Evolutionary conservation across 2,329 filamentous ascomycete species (phyloP).

Genomic region (Helotiales sp.): DNA sequence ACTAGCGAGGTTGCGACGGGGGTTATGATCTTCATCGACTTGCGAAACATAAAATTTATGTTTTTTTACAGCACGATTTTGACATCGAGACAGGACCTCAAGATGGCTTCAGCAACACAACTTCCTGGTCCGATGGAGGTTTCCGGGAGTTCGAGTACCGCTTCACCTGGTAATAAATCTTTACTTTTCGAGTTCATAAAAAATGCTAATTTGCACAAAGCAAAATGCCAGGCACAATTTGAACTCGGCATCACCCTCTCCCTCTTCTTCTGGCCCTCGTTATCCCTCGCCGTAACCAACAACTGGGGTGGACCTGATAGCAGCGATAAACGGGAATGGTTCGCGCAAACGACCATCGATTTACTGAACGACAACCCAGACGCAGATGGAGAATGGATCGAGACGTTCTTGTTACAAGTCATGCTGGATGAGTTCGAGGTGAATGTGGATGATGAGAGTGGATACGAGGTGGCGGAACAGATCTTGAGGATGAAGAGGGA

Average conservation of each 20-base stretch:
- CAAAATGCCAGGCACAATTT: constrained; percentile 64
- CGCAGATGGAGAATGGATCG: constrained; percentile 76
- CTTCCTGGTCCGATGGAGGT: constrained; percentile 21
- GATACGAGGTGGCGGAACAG: constrained; percentile 68
- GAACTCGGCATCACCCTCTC: constrained; percentile 85
- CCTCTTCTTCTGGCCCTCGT: constrained; percentile 84
- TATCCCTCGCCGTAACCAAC: constrained; percentile 83
- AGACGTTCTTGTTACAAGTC: constrained; percentile 81
- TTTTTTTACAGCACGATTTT: constrained; percentile 10
- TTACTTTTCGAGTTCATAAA: background rate
- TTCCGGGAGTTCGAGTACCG: background rate
- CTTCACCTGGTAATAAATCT: background rate
- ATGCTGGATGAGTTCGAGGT: constrained; percentile 97
- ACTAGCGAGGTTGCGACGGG: too few species aligned
- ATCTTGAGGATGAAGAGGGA: constrained; percentile 69
- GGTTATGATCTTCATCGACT: too few species aligned
- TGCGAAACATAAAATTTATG: background rate
- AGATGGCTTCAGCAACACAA: constrained; percentile 26
- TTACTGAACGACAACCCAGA: constrained; percentile 63
- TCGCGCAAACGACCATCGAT: constrained; percentile 83
- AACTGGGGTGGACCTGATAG: constrained; percentile 80
- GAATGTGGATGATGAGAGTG: constrained; percentile 86
- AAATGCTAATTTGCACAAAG: constrained; percentile 36
- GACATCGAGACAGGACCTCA: background rate
- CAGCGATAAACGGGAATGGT: constrained; percentile 95